Percentiles rank a stretch among this genome's conserved stretches.
Evolutionary conservation across 2,329 filamentous ascomycete genomes (phyloP).

Genomic region (Diplodia sapinea): DNA sequence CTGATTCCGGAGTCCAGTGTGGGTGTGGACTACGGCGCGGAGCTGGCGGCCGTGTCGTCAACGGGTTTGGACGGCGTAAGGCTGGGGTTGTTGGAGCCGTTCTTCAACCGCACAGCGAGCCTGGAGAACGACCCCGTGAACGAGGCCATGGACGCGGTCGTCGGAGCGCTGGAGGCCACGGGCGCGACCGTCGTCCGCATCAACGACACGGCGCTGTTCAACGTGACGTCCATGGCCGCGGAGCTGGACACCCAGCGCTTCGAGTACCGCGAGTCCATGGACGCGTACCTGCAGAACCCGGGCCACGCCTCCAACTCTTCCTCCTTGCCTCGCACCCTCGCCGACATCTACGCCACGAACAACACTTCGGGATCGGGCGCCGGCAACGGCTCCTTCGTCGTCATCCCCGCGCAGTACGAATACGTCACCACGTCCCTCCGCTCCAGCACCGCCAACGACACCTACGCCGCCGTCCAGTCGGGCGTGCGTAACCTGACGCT

Average conservation of each 20-base stretch:
- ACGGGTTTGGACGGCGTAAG: slow-evolving; percentile 49
- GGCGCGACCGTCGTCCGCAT: slow-evolving; percentile 61
- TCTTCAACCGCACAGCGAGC: slow-evolving; percentile 61
- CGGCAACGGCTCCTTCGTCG: slow-evolving; percentile 57
- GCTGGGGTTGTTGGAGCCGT: slow-evolving; percentile 60
- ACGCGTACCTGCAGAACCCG: slow-evolving; percentile 57
- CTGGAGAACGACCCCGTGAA: slow-evolving; percentile 65
- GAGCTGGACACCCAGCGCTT: slow-evolving; percentile 65
- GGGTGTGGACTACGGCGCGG: slow-evolving; percentile 56
- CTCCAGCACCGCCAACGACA: slow-evolving; percentile 59
- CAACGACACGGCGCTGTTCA: slow-evolving; percentile 54
- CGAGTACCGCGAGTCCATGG: slow-evolving; percentile 63
- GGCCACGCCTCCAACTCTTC: slow-evolving; percentile 38
- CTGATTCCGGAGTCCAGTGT: slow-evolving; percentile 51
- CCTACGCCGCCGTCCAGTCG: slow-evolving; percentile 56
- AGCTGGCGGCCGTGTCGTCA: slow-evolving; percentile 40
- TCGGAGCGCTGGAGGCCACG: slow-evolving; percentile 53
- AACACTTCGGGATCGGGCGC: slow-evolving; percentile 41
- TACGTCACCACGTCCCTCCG: slow-evolving; percentile 58
- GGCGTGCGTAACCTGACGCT: slow-evolving; percentile 61
- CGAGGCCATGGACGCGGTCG: slow-evolving; percentile 55
- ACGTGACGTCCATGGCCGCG: slow-evolving; percentile 56
- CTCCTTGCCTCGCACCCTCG: slow-evolving; percentile 48
- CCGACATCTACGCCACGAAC: slow-evolving; percentile 55
- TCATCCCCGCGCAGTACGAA: slow-evolving; percentile 64